Conservation (phyloP, 176 grass and related monocot species). For the Oryza brachyantha region DNA sequence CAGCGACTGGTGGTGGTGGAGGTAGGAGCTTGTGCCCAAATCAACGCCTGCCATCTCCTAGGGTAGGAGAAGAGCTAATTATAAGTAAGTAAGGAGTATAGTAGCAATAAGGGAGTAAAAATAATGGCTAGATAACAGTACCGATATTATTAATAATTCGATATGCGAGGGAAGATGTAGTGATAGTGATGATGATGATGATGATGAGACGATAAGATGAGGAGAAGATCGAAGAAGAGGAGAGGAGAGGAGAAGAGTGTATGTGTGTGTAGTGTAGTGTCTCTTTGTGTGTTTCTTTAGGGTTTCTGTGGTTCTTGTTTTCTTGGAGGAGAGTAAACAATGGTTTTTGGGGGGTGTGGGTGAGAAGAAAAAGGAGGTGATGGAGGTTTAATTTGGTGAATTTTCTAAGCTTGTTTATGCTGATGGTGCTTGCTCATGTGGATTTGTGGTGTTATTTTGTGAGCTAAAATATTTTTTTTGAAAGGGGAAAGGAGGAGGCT, state of each 20-base stretch:
- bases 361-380: conserved; percentile 27
- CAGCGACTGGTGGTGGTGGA: conserved; percentile 55
- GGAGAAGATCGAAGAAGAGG: conserved; percentile 13
- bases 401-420: conserved; percentile 14
- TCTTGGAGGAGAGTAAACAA: conserved; percentile 67
- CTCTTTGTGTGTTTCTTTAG: conserved; percentile 43
- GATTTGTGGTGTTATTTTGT: conserved; percentile 17
- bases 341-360: conserved; percentile 53
- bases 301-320: conserved; percentile 65
- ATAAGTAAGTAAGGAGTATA: conserved; percentile 51
- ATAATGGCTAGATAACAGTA: conserved; percentile 65
- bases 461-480: conserved; percentile 15
- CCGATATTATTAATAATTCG: conserved; percentile 69
- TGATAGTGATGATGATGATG: conserved; percentile 46
- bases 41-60: conserved; percentile 89
- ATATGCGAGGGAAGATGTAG: conserved; percentile 42
- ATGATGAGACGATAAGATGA: too few relatives aligned
- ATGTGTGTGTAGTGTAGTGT: neutral
- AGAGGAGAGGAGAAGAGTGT: neutral
- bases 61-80: conserved; percentile 50
- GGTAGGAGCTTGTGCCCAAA: conserved; percentile 81
- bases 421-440: conserved; percentile 38
- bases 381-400: neutral
- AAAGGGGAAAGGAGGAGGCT: neutral
- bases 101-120: conserved; percentile 48